These are phyloP conservation scores for Plenodomus biglobosus DNA, from an alignment of 2,329 filamentous ascomycete genomes.

Conservation along the genomic window DNA sequence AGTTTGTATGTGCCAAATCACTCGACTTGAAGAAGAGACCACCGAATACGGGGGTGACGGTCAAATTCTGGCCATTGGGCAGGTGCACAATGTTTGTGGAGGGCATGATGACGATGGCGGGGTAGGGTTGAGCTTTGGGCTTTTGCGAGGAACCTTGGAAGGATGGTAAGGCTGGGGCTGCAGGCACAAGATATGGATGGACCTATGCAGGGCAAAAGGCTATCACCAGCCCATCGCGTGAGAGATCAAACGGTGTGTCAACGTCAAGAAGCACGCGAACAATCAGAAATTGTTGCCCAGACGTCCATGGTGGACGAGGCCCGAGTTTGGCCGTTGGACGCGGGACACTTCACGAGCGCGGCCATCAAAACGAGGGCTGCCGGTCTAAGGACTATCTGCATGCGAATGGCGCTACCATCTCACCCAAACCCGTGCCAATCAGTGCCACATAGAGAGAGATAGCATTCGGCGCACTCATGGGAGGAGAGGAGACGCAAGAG, in stretches of 20 bases:
- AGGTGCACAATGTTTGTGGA: constrained; percentile 62
- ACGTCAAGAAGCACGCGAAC: constrained; percentile 17
- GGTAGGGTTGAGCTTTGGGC: constrained; percentile 20
- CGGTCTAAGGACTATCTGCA: too few relatives aligned
- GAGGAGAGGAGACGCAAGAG: too few relatives aligned
- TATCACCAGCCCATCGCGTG: constrained; percentile 23
- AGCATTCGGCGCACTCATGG: too few relatives aligned
- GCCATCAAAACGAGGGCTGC: neutral
- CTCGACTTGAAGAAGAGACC: constrained; percentile 86
- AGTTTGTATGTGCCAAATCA: constrained; percentile 66
- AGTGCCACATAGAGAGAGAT: neutral
- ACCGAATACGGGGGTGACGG: constrained; percentile 84
- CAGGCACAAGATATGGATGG: constrained; percentile 3
- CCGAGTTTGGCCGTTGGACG: constrained; percentile 13
- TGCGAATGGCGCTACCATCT: too few relatives aligned
- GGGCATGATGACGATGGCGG: constrained; percentile 43
- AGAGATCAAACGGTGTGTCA: constrained; percentile 10
- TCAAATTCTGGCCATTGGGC: constrained; percentile 84
- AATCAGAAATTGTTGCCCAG: constrained; percentile 19
- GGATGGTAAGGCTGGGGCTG: constrained; percentile 1
- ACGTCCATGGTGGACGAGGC: constrained; percentile 3
- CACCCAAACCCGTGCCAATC: neutral
- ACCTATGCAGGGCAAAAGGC: constrained; percentile 3
- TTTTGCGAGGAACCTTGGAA: constrained; percentile 5
- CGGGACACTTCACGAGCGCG: constrained; percentile 16